Conservation (phyloP, 768 basidiomycete species). For the Ramaria rubella region DNA sequence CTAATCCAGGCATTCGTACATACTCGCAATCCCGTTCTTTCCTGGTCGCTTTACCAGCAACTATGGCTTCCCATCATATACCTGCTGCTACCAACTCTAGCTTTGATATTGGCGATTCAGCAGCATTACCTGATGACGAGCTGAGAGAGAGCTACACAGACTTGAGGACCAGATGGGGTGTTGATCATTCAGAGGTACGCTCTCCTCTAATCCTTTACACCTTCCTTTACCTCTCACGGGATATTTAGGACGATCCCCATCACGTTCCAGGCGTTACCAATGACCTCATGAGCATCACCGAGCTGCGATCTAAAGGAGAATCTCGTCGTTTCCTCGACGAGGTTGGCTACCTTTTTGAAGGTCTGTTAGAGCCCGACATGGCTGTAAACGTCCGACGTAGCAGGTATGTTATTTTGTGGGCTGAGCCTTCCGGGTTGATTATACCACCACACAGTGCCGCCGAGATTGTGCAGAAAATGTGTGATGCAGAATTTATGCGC, state of each 20-base stretch:
- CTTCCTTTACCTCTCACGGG: background rate
- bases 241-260: constrained; percentile 5
- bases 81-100: background rate
- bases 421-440: background rate
- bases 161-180: constrained; percentile 71
- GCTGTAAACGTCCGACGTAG: constrained; percentile 53
- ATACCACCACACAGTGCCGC: constrained; percentile 46
- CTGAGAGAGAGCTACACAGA: constrained; percentile 71
- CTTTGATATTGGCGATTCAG: constrained; percentile 13
- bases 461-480: constrained; percentile 69
- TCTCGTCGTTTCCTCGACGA: constrained; percentile 75
- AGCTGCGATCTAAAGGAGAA: constrained; percentile 75
- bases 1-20: constrained; percentile 18
- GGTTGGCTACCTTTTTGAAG: constrained; percentile 80
- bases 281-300: constrained; percentile 44
- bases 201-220: constrained; percentile 18
- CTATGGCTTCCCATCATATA: constrained; percentile 11
- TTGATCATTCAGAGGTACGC: constrained; percentile 64
- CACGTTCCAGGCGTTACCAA: constrained; percentile 10
- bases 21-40: constrained; percentile 69
- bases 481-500: constrained; percentile 67
- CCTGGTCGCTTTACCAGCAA: constrained; percentile 52
- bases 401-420: constrained; percentile 39
- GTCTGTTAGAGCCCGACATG: constrained; percentile 44
- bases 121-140: constrained; percentile 35